These are phyloP conservation scores for Crithidia sp. DNA, from an alignment of 208 protist species.

Conservation along the genomic window DNA sequence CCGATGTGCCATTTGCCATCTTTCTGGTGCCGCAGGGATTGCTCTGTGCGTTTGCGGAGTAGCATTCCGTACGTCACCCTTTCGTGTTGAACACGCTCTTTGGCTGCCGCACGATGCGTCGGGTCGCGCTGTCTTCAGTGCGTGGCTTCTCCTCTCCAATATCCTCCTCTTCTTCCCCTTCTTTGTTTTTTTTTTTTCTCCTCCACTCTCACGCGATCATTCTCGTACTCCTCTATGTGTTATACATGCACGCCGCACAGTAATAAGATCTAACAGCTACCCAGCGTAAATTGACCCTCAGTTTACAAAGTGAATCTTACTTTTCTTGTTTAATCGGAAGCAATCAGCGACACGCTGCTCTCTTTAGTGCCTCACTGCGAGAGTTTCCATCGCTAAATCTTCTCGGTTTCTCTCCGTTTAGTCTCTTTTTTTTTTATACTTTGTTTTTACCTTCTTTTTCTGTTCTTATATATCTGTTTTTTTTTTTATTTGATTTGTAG, in stretches of 20 bases:
- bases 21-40: no score
- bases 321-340: background rate
- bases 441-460: background rate
- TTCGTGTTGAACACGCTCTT: no score
- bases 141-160: no score
- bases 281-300: background rate
- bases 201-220: no score
- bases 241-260: background rate
- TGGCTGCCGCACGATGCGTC: no score
- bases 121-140: no score
- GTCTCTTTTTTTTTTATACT: slow-evolving; percentile 6
- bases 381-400: slow-evolving; percentile 10
- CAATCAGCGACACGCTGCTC: slow-evolving; percentile 8
- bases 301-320: slow-evolving; percentile 9
- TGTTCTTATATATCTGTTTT: background rate
- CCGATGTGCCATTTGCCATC: no score
- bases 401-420: slow-evolving; percentile 10
- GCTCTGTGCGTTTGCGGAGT: no score
- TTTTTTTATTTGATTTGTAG: background rate
- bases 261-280: background rate
- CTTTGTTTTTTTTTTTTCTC: background rate
- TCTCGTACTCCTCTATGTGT: no score
- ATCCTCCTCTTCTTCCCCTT: background rate
- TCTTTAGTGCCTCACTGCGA: slow-evolving; percentile 12
- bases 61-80: no score